Conservation (phyloP, 768 basidiomycete genomes). For the Termitomyces sp. region DNA sequence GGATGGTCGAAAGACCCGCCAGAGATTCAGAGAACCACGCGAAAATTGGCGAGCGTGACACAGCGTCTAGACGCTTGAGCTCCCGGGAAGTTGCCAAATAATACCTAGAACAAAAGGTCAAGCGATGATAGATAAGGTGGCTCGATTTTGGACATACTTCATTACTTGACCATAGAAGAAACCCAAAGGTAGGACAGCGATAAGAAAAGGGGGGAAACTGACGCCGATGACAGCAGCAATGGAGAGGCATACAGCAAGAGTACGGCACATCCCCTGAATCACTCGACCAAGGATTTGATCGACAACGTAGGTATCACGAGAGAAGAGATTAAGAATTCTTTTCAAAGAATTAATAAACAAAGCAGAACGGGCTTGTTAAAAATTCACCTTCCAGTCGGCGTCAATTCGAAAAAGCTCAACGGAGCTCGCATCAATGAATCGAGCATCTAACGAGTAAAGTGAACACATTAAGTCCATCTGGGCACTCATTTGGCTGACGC, state of each 20-base stretch:
- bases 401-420: slow-evolving; percentile 85
- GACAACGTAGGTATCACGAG: slow-evolving; percentile 82
- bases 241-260: slow-evolving; percentile 51
- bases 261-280: slow-evolving; percentile 69
- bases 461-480: not conserved
- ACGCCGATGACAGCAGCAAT: slow-evolving; percentile 71
- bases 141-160: slow-evolving; percentile 43
- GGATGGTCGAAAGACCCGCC: slow-evolving; percentile 77
- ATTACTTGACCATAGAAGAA: slow-evolving; percentile 83
- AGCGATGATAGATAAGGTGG: not conserved
- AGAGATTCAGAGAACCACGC: slow-evolving; percentile 81
- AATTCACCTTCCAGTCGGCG: slow-evolving; percentile 75
- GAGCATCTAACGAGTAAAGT: slow-evolving; percentile 53
- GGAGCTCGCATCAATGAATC: slow-evolving; percentile 79
- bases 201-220: slow-evolving; percentile 79
- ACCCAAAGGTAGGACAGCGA: slow-evolving; percentile 70
- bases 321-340: slow-evolving; percentile 88
- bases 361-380: not conserved
- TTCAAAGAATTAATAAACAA: not conserved
- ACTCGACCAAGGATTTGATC: slow-evolving; percentile 82
- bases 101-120: slow-evolving; percentile 48
- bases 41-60: slow-evolving; percentile 89
- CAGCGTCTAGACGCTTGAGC: slow-evolving; percentile 84
- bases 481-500: slow-evolving; percentile 19
- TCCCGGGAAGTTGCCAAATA: slow-evolving; percentile 86